Evolutionary conservation across 257 asterid genomes (phyloP).

Genomic region (Plantago ovata): DNA sequence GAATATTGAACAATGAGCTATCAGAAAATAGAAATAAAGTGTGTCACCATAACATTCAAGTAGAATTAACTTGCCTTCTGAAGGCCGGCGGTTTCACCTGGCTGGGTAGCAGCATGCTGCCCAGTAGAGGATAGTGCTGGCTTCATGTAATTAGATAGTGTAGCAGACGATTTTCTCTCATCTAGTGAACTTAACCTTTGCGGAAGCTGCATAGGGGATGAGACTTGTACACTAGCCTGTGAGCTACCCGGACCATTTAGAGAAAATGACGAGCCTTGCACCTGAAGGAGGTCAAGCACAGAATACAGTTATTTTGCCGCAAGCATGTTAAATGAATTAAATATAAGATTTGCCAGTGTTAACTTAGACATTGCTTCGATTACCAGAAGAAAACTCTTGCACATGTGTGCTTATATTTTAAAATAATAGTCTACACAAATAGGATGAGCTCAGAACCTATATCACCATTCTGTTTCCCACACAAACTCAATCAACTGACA

Average conservation of each 20-base stretch:
- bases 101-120: constrained; percentile 40
- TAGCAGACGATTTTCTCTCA: constrained; percentile 57
- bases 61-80: constrained; percentile 62
- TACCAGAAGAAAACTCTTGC: no score
- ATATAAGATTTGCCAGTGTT: not conserved
- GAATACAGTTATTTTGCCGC: not conserved
- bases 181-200: constrained; percentile 61
- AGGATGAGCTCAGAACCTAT: no score
- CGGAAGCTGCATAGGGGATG: constrained; percentile 53
- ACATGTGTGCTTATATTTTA: no score
- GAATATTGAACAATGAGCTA: not conserved
- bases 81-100: constrained; percentile 49
- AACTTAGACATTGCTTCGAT: not conserved
- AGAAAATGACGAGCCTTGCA: constrained; percentile 42
- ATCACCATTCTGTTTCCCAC: no score
- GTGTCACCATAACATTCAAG: not conserved
- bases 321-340: not conserved
- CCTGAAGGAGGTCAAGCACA: constrained; percentile 28
- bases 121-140: constrained; percentile 50
- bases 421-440: no score
- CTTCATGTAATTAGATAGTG: constrained; percentile 51
- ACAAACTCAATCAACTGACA: constrained; percentile 10
- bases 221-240: constrained; percentile 46
- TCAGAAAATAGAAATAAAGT: not conserved
- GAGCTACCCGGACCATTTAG: constrained; percentile 48